Percentiles rank a stretch among this genome's conserved stretches.
Conservation (phyloP, 371 early-diverging fungal species). For the Catenaria anguillulae region DNA sequence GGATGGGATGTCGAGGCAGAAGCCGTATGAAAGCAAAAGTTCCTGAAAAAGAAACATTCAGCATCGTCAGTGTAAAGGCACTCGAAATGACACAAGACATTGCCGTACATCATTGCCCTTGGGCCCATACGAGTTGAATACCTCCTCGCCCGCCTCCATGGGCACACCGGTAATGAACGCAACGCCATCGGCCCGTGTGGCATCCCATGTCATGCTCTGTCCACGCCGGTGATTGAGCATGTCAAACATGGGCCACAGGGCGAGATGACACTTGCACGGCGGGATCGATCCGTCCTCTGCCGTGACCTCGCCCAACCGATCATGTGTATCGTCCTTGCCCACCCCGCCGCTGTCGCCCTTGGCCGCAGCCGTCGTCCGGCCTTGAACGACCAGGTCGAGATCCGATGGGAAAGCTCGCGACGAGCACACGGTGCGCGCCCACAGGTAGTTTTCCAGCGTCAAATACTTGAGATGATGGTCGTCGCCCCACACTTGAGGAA, state of each 20-base stretch:
- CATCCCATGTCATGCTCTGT: slow-evolving; percentile 10
- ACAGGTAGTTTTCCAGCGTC: background rate
- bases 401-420: slow-evolving; percentile 4
- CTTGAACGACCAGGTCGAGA: background rate
- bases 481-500: background rate
- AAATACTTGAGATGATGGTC: background rate
- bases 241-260: slow-evolving; percentile 10
- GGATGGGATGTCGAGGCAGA: slow-evolving; percentile 7
- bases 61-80: background rate
- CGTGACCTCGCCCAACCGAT: background rate
- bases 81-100: background rate
- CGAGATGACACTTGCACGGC: slow-evolving; percentile 9
- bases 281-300: background rate
- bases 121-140: slow-evolving; percentile 9
- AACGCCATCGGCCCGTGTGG: background rate
- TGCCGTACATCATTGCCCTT: slow-evolving; percentile 10
- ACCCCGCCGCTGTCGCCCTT: background rate
- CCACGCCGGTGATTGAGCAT: slow-evolving; percentile 13
- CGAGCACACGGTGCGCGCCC: slow-evolving; percentile 3
- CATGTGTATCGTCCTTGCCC: background rate
- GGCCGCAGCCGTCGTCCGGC: background rate
- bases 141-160: slow-evolving; percentile 5
- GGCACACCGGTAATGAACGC: slow-evolving; percentile 4
- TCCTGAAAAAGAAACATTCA: too few relatives aligned
- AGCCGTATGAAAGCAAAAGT: slow-evolving; percentile 10